A percentile compares a stretch with the other conserved stretches of the same genome.
Conservation (phyloP, 805 yeast species). For the Alloascoidea africana region DNA sequence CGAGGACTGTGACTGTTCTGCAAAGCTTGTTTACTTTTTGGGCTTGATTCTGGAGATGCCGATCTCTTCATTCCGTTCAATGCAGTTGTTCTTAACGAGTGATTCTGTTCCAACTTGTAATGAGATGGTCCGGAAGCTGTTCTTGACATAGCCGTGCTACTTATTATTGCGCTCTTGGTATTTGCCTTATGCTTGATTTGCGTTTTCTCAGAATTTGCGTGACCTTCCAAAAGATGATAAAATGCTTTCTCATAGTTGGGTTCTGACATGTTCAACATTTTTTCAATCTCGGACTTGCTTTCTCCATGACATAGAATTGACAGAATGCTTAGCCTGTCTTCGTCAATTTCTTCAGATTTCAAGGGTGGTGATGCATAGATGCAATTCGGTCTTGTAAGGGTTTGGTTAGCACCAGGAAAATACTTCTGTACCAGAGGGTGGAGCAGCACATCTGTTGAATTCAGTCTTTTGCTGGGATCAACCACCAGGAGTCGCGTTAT, state of each 20-base stretch:
- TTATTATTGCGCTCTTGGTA: no score
- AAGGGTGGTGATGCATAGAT: no score
- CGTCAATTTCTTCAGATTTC: conserved; percentile 29
- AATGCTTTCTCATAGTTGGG: conserved; percentile 50
- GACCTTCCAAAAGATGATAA: conserved; percentile 42
- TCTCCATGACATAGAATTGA: conserved; percentile 54
- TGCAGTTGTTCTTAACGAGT: not conserved
- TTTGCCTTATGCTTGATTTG: no score
- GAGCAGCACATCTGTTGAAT: conserved; percentile 38
- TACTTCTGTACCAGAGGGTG: conserved; percentile 24
- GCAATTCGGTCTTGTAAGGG: conserved; percentile 33
- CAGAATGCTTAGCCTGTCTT: conserved; percentile 41
- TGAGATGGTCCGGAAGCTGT: no score
- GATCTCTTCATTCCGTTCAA: not conserved
- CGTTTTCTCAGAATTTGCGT: no score
- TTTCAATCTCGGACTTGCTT: conserved; percentile 28
- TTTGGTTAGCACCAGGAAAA: no score
- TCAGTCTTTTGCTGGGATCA: conserved; percentile 48
- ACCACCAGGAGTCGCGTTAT: conserved; percentile 51
- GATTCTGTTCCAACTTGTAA: not conserved
- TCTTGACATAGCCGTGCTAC: no score
- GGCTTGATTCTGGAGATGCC: no score
- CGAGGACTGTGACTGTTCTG: no score
- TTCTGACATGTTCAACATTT: conserved; percentile 28
- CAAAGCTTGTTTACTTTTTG: no score